These are phyloP conservation scores for Groenewaldozyma sp. DNA, from an alignment of 1,139 yeast species.

Conservation along the genomic window DNA sequence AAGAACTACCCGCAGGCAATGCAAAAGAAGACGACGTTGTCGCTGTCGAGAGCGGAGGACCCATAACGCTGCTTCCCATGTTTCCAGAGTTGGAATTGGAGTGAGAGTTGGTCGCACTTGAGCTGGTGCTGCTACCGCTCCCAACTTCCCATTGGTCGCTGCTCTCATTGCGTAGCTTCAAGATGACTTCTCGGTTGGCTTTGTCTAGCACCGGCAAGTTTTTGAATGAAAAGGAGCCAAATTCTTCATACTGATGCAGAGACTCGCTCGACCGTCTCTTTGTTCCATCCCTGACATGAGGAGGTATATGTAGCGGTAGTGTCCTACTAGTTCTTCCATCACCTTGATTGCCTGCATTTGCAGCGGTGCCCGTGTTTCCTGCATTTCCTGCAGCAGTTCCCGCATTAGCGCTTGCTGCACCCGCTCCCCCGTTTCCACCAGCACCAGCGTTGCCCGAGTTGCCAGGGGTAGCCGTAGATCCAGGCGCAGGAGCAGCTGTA, in stretches of 20 bases:
- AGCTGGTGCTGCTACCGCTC: background rate
- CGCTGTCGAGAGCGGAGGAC: background rate
- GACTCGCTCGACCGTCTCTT: conserved; percentile 57
- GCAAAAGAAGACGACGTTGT: background rate
- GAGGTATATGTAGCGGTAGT: conserved; percentile 43
- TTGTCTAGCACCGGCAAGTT: conserved; percentile 84
- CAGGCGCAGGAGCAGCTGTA: background rate
- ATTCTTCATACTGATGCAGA: conserved; percentile 46
- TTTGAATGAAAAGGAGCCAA: conserved; percentile 88
- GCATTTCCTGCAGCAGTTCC: conserved; percentile 8
- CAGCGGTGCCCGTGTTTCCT: conserved; percentile 10
- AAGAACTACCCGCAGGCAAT: background rate
- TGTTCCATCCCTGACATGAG: conserved; percentile 53
- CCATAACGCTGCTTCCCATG: background rate
- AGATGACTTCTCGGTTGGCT: conserved; percentile 89
- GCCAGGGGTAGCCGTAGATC: background rate
- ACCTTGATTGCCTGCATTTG: conserved; percentile 9
- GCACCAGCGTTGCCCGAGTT: conserved; percentile 1
- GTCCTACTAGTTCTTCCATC: conserved; percentile 10
- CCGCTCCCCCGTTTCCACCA: conserved; percentile 7
- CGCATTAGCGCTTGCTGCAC: conserved; percentile 11
- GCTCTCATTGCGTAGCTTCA: conserved; percentile 77
- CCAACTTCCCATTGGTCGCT: conserved; percentile 31
- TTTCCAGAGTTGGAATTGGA: background rate
- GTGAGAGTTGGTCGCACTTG: background rate